A percentile compares a stretch with the other conserved stretches of the same genome.
Conservation (phyloP, 176 grass and related monocot genomes). For the bread wheat (Triticum aestivum) region IWGSC_CS_RefSeq_v2.1 NC_057805.1:111862833-111863332, state of each 20-base stretch:
- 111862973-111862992: conserved; percentile 41
- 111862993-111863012: conserved; percentile 39
- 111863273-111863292: conserved; percentile 27
- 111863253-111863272: conserved; percentile 59
- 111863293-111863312: conserved; percentile 40
- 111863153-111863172: conserved; percentile 7
- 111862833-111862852: conserved; percentile 11
- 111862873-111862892: not conserved
- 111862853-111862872: not conserved
- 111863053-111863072: conserved; percentile 19
- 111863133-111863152: conserved; percentile 19
- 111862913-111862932: conserved; percentile 34
- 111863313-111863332: conserved; percentile 40
- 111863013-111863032: conserved; percentile 38
- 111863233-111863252: conserved; percentile 42
- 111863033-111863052: conserved; percentile 13
- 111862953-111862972: conserved; percentile 41
- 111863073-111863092: conserved; percentile 46
- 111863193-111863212: conserved; percentile 19
- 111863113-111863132: conserved; percentile 29
- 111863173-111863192: not conserved
- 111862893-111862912: conserved; percentile 46
- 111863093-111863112: conserved; percentile 34
- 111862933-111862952: conserved; percentile 44
- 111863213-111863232: conserved; percentile 43